Conservation (phyloP, 2,329 filamentous ascomycete genomes). For the Thielaviopsis cerberus region DNA sequence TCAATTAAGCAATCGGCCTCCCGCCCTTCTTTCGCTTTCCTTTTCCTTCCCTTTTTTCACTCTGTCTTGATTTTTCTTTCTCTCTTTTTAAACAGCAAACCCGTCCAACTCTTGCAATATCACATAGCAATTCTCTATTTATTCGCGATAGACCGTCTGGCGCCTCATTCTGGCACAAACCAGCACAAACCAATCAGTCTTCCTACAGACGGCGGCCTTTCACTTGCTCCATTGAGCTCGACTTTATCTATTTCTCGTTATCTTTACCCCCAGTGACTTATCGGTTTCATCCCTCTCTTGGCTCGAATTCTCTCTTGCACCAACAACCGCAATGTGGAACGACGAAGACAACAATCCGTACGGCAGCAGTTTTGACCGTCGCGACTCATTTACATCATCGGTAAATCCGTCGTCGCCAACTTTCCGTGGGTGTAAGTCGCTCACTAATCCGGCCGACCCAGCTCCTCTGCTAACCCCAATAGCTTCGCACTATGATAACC, state of each 20-base stretch:
- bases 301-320: background rate
- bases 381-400: slow-evolving; percentile 59
- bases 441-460: no score
- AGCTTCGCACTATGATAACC: slow-evolving; percentile 1
- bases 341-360: slow-evolving; percentile 98
- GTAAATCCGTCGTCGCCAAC: slow-evolving; percentile 45
- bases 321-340: slow-evolving; percentile 63
- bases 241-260: background rate
- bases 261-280: background rate
- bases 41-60: background rate
- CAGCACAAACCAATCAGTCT: no score
- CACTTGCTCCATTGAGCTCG: no score
- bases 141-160: no score
- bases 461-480: background rate
- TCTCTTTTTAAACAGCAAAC: no score
- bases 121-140: no score
- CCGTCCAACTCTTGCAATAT: no score
- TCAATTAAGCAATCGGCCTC: background rate
- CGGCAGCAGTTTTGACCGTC: slow-evolving; percentile 71
- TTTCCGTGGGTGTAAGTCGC: slow-evolving; percentile 37
- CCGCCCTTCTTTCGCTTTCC: background rate
- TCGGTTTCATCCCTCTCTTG: background rate
- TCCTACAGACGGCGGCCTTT: no score
- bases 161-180: no score
- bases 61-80: background rate